Percentiles rank a stretch among this genome's conserved stretches.
Conservation (phyloP, 2,329 filamentous ascomycete genomes). For the Sporothrix schenckii region DNA sequence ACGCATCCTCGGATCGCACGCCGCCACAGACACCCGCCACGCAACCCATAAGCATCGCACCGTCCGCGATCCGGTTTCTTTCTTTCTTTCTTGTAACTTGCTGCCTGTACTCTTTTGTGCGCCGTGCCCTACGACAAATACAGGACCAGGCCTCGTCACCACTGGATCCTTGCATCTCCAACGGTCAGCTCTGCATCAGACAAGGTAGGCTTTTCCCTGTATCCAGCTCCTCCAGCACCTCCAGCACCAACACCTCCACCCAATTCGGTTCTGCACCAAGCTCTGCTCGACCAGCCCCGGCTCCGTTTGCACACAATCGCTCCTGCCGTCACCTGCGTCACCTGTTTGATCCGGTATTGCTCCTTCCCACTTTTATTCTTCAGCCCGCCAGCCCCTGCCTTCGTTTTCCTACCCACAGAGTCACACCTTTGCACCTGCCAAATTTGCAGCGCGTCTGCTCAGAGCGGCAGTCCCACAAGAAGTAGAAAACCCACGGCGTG, state of each 20-base stretch:
- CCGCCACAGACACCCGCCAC: constrained; percentile 18
- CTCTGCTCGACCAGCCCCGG: constrained; percentile 4
- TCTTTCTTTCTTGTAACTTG: no score
- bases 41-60: background rate
- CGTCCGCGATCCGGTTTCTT: background rate
- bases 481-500: constrained; percentile 18
- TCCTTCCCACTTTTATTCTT: constrained; percentile 21
- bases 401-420: background rate
- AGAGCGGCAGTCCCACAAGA: constrained; percentile 1
- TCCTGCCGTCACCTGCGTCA: background rate
- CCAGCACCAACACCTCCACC: background rate
- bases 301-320: constrained; percentile 7
- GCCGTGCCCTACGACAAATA: background rate
- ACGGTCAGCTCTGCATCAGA: background rate
- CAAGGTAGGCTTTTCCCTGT: constrained; percentile 16
- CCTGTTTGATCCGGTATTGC: constrained; percentile 1
- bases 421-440: constrained; percentile 3
- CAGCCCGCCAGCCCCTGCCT: constrained; percentile 11
- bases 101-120: background rate
- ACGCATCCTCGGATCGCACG: constrained; percentile 11
- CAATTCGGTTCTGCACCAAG: background rate
- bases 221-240: background rate
- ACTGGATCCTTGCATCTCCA: background rate
- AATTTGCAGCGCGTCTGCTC: background rate
- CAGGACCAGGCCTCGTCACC: constrained; percentile 9